A percentile compares a stretch with the other conserved stretches of the same genome.
These are phyloP conservation scores for Candolleomyces aberdarensis DNA, from an alignment of 768 basidiomycete species.

Conservation along the genomic window DNA sequence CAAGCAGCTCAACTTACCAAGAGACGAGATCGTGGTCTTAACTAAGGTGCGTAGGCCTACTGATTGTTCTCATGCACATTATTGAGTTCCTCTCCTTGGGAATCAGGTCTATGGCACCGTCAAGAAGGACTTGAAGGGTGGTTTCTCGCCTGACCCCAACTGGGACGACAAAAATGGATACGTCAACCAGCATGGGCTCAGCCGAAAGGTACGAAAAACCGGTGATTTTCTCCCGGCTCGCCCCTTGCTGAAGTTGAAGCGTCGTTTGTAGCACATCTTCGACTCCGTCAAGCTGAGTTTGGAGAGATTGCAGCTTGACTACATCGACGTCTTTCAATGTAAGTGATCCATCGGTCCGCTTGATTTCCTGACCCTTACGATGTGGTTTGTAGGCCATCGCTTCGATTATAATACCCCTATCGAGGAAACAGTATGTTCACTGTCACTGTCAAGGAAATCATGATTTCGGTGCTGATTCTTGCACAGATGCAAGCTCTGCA, in stretches of 20 bases:
- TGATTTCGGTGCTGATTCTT: background rate
- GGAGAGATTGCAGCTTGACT: constrained; percentile 68
- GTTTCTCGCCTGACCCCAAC: constrained; percentile 11
- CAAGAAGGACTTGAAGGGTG: constrained; percentile 15
- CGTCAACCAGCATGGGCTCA: constrained; percentile 50
- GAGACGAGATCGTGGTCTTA: constrained; percentile 78
- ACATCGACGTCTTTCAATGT: constrained; percentile 76
- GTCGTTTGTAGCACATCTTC: constrained; percentile 59
- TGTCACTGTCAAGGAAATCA: background rate
- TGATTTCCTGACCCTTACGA: constrained; percentile 27
- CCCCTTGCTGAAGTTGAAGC: background rate
- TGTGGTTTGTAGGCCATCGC: constrained; percentile 39
- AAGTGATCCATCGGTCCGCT: constrained; percentile 10
- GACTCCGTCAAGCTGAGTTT: constrained; percentile 60
- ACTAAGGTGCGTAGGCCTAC: constrained; percentile 51
- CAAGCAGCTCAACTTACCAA: constrained; percentile 59
- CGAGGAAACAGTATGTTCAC: constrained; percentile 42
- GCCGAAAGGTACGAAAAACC: constrained; percentile 25
- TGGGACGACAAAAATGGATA: constrained; percentile 40
- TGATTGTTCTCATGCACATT: background rate
- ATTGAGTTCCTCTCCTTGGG: constrained; percentile 27
- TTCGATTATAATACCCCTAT: constrained; percentile 61
- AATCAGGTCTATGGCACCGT: constrained; percentile 26
- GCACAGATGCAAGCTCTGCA: constrained; percentile 62
- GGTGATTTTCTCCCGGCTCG: background rate